phyloP scores from a whole-genome alignment of 352 stramenopile genomes.

The Phytopythium cucurbitacearum region DNA sequence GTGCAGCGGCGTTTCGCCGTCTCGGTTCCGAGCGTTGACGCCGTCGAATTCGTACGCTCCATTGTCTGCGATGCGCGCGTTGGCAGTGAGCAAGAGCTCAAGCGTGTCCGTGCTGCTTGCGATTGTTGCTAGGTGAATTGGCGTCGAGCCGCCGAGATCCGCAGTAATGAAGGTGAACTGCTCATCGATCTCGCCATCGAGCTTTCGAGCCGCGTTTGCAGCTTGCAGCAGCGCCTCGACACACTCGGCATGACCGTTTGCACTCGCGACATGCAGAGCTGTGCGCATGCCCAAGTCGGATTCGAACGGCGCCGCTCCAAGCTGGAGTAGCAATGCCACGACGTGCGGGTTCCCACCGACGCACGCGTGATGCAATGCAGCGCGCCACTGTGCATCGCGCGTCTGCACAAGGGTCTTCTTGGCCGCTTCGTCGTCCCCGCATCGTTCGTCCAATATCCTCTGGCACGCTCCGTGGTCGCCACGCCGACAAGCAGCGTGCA shows the following conservation, averaged over 20 bases:
- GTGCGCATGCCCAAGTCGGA: constrained; percentile 44
- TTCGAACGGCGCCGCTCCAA: constrained; percentile 24
- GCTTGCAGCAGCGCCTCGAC: constrained; percentile 42
- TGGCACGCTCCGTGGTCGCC: constrained; percentile 42
- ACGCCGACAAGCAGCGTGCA: constrained; percentile 30
- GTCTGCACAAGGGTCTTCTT: background rate
- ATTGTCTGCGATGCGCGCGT: constrained; percentile 24
- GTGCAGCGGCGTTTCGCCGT: constrained; percentile 57
- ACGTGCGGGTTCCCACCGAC: constrained; percentile 36
- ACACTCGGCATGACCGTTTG: constrained; percentile 36
- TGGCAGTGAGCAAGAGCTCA: constrained; percentile 47
- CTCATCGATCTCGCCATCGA: background rate
- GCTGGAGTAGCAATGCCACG: constrained; percentile 36
- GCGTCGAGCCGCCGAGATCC: constrained; percentile 22
- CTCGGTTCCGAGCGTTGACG: constrained; percentile 38
- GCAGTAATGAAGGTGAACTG: background rate
- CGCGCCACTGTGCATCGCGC: constrained; percentile 24
- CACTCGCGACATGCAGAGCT: constrained; percentile 56
- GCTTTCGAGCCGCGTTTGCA: background rate
- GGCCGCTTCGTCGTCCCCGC: constrained; percentile 3
- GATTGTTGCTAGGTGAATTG: constrained; percentile 28
- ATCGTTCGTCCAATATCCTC: constrained; percentile 22
- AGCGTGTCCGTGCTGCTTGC: constrained; percentile 33
- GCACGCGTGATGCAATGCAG: constrained; percentile 51
- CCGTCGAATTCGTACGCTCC: constrained; percentile 51